Conservation (phyloP, 331 rosid genomes). For the Ulmus americana region DNA sequence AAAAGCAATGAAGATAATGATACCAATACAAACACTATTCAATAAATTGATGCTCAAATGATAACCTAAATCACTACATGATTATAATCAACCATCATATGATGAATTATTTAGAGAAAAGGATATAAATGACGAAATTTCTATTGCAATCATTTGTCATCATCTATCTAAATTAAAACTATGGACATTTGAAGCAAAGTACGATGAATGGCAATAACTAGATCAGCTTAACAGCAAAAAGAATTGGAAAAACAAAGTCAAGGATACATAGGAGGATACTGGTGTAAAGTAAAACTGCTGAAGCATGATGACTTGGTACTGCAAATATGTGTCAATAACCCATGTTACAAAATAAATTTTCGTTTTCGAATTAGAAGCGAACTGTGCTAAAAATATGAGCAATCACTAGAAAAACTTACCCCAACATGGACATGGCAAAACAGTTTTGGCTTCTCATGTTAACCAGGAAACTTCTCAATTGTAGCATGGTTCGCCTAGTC, state of each 20-base stretch:
- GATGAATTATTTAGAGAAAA: background rate
- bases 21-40: background rate
- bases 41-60: background rate
- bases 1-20: background rate
- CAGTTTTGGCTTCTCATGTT: constrained; percentile 17
- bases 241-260: constrained; percentile 21
- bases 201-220: background rate
- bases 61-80: background rate
- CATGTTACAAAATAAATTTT: constrained; percentile 33
- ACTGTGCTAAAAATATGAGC: constrained; percentile 24
- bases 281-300: constrained; percentile 44
- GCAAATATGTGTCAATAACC: constrained; percentile 58
- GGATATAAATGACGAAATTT: background rate
- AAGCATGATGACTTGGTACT: constrained; percentile 58
- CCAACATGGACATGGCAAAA: background rate
- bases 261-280: constrained; percentile 98
- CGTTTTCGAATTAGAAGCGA: constrained; percentile 23
- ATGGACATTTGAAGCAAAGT: background rate
- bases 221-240: constrained; percentile 3
- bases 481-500: constrained; percentile 10
- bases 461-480: constrained; percentile 3
- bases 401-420: constrained; percentile 39
- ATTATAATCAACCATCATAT: background rate
- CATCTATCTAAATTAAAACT: no score
- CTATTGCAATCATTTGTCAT: background rate